Evolutionary conservation across 2,329 filamentous ascomycete species (phyloP).

Genomic region (Biscogniauxia marginata): DNA sequence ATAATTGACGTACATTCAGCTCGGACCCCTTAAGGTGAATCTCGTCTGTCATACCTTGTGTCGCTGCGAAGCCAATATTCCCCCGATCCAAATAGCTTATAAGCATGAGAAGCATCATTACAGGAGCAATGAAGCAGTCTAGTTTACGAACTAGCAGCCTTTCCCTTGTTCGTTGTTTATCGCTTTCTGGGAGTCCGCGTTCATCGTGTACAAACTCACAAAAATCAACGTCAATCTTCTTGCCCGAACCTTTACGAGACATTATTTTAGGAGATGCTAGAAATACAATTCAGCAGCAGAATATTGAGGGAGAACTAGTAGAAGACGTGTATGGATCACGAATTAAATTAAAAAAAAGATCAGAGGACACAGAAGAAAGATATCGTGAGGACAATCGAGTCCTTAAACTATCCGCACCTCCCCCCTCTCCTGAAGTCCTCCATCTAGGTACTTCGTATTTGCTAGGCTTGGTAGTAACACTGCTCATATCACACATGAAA

Average conservation of each 20-base stretch:
- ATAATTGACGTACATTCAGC: conserved; percentile 11
- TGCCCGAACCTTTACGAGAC: background rate
- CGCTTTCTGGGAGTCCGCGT: background rate
- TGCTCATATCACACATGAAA: no score
- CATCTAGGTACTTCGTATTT: background rate
- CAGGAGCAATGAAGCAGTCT: conserved; percentile 17
- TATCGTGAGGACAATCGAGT: no score
- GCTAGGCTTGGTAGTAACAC: no score
- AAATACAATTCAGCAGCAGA: no score
- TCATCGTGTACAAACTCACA: conserved; percentile 4
- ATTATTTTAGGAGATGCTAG: conserved; percentile 1
- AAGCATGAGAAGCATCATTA: conserved; percentile 19
- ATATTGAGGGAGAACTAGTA: no score
- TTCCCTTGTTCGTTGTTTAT: conserved; percentile 6
- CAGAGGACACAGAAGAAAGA: no score
- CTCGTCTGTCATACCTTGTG: conserved; percentile 24
- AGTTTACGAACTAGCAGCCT: conserved; percentile 15
- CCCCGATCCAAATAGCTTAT: conserved; percentile 27
- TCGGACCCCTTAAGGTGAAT: conserved; percentile 20
- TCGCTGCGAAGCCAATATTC: conserved; percentile 28
- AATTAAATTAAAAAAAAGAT: no score
- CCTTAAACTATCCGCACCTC: no score
- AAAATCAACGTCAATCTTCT: conserved; percentile 6
- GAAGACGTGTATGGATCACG: no score
- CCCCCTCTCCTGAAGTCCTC: background rate